Base-by-base conservation (phyloP, 2,329 filamentous ascomycete species). In the Alternaria alternata region DNA sequence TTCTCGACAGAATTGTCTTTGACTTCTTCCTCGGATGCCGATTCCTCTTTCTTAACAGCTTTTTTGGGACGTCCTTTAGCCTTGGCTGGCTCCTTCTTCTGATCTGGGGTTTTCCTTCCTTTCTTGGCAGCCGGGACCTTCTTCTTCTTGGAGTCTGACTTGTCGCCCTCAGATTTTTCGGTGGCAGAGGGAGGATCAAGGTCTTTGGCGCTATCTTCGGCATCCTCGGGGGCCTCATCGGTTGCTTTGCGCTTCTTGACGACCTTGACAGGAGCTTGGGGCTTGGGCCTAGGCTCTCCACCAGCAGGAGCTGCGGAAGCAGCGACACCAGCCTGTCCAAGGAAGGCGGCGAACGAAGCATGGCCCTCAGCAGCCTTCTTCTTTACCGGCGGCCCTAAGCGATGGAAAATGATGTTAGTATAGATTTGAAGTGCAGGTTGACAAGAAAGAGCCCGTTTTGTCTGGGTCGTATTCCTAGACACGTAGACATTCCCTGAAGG, bases 361-460 rank as follows among this genome's bases (percentile, higher is more conserved):
- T 75, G 55, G 8, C 57, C 44, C 8, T 73, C 74, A 3, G 66
- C 58, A 4, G 63, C 72, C 64, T 75, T 76, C 58, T 62, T 69
- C 69, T 77, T 78, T 49, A 74, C 58, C 0, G 67, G 67, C 0
- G 75, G 75, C 64, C 53, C 58, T 61, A 14, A 1, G 12, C 22
- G 30, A 38, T 16, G 20, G 14, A 6, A 32, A 9, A 9, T 6
- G 3, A 12, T 11, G 2, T 51, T 36, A 51, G 46, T 18, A 16
- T 18, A 36, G 5, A 2, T 36, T 4, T 36, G 12, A 4, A 16
- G 12, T 36, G 12, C 3, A 16, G 14, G 5, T 36, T 16, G 6
- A 16, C 0, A 36, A 12, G 11, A 36, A 36, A 36, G 12, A 36
- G 32, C 14, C 11, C 8, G 28, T 30, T 11, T 30, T 30, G 28